These are phyloP conservation scores for Tylopilus plumbeoviolaceoides DNA, from an alignment of 768 basidiomycete genomes.

Conservation along the genomic window DNA sequence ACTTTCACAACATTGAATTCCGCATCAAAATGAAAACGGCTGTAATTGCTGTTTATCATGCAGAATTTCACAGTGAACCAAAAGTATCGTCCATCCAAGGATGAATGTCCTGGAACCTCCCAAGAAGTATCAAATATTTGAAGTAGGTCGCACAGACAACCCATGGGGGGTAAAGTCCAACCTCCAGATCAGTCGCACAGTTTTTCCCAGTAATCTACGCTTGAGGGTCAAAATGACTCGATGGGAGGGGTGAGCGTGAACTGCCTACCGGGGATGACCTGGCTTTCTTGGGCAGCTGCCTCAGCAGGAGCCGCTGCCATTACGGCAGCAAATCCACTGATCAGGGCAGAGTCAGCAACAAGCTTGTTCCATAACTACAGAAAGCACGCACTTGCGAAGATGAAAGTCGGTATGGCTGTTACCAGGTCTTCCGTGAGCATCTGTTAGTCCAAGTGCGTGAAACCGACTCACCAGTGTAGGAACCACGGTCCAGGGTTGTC, in stretches of 20 bases:
- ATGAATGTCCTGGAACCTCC: background rate
- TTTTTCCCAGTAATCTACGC: constrained; percentile 4
- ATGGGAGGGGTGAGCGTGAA: background rate
- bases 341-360: background rate
- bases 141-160: background rate
- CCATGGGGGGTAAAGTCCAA: background rate
- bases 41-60: no score
- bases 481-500: constrained; percentile 47
- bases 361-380: background rate
- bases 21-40: no score
- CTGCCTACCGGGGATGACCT: constrained; percentile 12
- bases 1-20: no score
- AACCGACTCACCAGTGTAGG: constrained; percentile 19
- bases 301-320: constrained; percentile 14
- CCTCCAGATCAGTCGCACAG: background rate
- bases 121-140: background rate
- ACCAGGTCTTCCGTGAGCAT: background rate
- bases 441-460: background rate
- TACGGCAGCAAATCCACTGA: constrained; percentile 19
- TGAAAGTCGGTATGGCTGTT: constrained; percentile 24
- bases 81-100: background rate
- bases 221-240: background rate
- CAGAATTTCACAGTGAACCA: no score
- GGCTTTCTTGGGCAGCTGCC: constrained; percentile 1
- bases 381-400: constrained; percentile 12